phyloP scores from a whole-genome alignment of 306 rosid genomes.

The Nissolia schottii region DNA sequence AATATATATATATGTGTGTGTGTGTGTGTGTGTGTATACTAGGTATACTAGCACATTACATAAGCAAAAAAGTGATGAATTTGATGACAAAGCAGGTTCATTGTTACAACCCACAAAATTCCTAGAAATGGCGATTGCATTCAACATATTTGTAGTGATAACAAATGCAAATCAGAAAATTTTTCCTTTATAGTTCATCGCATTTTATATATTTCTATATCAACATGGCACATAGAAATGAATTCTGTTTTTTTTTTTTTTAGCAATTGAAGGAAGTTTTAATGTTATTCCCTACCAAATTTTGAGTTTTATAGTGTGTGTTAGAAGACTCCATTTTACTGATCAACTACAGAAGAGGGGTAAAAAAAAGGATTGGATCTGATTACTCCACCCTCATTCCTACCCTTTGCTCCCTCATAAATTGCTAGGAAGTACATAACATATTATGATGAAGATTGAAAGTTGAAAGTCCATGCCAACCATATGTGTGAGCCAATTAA shows the following conservation, averaged over 20 bases:
- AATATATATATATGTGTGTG: background rate
- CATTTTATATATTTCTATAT: background rate
- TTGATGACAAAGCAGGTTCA: background rate
- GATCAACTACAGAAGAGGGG: background rate
- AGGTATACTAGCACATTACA: background rate
- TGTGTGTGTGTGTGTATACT: no score
- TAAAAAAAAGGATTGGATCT: conserved; percentile 9
- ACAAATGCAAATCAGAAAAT: background rate
- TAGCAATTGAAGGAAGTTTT: background rate
- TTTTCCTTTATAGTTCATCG: background rate
- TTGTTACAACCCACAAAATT: background rate
- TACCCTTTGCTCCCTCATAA: background rate
- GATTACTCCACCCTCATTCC: background rate
- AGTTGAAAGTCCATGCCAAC: background rate
- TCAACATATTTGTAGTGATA: background rate
- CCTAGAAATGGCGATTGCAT: background rate
- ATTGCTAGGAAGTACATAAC: conserved; percentile 1
- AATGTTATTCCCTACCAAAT: background rate
- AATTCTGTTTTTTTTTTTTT: background rate
- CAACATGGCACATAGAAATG: background rate
- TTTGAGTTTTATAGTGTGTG: background rate
- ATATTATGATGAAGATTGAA: background rate
- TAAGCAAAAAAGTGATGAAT: background rate
- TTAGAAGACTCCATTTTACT: background rate
- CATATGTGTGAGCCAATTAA: background rate